Conservation (phyloP, 1,284 basidiomycete species). For the Mycena sp. region DNA sequence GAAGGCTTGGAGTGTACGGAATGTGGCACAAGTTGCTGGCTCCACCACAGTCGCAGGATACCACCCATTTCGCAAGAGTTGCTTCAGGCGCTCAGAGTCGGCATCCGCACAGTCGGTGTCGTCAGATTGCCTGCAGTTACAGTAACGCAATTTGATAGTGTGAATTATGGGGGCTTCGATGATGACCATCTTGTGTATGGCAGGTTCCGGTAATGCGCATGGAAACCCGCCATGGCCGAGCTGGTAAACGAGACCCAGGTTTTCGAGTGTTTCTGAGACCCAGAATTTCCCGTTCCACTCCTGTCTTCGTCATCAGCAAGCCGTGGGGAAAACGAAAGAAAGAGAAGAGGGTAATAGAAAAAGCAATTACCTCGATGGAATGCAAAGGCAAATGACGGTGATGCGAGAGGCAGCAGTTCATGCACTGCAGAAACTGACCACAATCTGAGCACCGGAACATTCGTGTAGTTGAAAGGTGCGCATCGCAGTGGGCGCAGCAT, state of each 20-base stretch:
- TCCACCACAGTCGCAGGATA: conserved; percentile 18
- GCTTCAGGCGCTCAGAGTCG: background rate
- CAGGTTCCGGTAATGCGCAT: background rate
- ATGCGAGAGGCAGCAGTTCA: background rate
- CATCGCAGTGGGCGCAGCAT: conserved; percentile 7
- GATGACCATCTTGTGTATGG: background rate
- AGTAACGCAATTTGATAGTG: conserved; percentile 6
- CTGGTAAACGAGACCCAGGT: conserved; percentile 19
- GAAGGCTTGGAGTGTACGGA: conserved; percentile 12
- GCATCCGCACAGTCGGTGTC: background rate
- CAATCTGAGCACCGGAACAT: conserved; percentile 18
- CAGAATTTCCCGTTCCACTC: conserved; percentile 11
- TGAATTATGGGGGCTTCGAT: conserved; percentile 11
- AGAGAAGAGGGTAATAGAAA: background rate
- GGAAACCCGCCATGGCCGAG: conserved; percentile 22
- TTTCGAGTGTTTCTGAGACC: background rate
- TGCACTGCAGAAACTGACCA: conserved; percentile 25
- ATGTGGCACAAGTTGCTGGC: conserved; percentile 28
- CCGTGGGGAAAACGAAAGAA: background rate
- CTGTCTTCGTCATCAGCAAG: background rate
- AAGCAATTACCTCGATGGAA: conserved; percentile 7
- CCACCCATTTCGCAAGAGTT: conserved; percentile 25
- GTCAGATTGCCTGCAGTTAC: conserved; percentile 13
- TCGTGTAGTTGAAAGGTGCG: background rate
- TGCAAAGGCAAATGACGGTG: conserved; percentile 13